Evolutionary conservation across 1,284 basidiomycete genomes (phyloP).

Genomic region (Pholiota adiposa): DNA sequence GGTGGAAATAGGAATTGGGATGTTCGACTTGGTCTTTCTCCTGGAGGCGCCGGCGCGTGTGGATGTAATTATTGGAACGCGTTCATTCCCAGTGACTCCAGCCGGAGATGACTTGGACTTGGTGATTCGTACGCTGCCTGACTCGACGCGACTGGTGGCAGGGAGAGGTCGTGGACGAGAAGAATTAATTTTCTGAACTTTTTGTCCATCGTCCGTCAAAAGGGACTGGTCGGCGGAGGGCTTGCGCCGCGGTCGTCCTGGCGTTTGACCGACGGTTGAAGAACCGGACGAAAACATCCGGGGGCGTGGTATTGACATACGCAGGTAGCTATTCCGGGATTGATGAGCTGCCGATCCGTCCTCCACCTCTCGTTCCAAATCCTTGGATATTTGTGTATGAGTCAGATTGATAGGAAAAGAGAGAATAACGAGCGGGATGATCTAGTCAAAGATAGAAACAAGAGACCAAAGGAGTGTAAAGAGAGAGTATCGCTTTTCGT

Average conservation of each 20-base stretch:
- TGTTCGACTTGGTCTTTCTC: conserved; percentile 8
- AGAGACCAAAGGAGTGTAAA: neutral
- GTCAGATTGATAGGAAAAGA: neutral
- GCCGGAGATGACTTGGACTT: conserved; percentile 13
- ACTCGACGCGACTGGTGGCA: conserved; percentile 11
- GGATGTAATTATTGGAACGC: conserved; percentile 10
- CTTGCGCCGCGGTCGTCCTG: conserved; percentile 19
- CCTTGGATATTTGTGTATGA: neutral
- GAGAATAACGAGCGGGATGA: neutral
- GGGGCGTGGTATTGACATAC: conserved; percentile 16
- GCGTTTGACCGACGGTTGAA: conserved; percentile 6
- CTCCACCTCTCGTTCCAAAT: neutral
- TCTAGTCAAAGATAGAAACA: neutral
- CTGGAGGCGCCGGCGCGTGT: conserved; percentile 22
- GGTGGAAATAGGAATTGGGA: conserved; percentile 10
- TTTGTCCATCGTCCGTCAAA: conserved; percentile 9
- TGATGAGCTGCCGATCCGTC: conserved; percentile 20
- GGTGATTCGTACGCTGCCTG: conserved; percentile 8
- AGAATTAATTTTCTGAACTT: conserved; percentile 13
- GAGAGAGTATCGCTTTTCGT: neutral
- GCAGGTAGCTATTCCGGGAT: conserved; percentile 17
- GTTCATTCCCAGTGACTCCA: conserved; percentile 17
- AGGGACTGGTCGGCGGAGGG: conserved; percentile 17
- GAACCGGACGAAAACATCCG: conserved; percentile 11
- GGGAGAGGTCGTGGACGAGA: conserved; percentile 11